Evolutionary conservation across 225 moss, liverwort and hornwort species (phyloP).

Genomic region (Polytrichum commune): DNA sequence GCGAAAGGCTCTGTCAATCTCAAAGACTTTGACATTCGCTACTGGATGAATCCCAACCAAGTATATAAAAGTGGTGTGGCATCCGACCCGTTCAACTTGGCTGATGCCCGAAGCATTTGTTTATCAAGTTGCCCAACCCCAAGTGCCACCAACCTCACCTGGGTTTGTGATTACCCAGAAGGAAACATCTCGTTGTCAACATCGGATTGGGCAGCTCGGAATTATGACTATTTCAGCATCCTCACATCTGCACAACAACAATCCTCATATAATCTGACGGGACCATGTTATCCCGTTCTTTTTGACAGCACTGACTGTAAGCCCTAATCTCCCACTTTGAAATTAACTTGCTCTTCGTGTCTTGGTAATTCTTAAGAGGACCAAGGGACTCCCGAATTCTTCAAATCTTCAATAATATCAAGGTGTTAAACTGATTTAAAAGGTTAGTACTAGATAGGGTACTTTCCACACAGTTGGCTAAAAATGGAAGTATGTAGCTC

Average conservation of each 20-base stretch:
- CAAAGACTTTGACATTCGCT: conserved; percentile 54
- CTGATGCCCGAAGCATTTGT: conserved; percentile 81
- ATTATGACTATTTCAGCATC: conserved; percentile 58
- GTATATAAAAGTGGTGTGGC: conserved; percentile 71
- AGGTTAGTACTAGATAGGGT: too few relatives aligned
- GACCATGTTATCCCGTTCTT: conserved; percentile 93
- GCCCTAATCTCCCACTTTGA: not conserved
- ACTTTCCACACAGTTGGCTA: too few relatives aligned
- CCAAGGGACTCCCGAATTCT: too few relatives aligned
- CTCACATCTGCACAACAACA: conserved; percentile 41
- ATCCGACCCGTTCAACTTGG: conserved; percentile 70
- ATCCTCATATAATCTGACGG: conserved; percentile 64
- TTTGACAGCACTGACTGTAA: conserved; percentile 74
- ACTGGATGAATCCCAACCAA: conserved; percentile 93
- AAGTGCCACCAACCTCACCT: conserved; percentile 46
- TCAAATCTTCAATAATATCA: too few relatives aligned
- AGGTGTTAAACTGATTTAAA: too few relatives aligned
- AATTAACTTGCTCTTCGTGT: not conserved
- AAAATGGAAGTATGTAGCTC: too few relatives aligned
- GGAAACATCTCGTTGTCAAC: conserved; percentile 53
- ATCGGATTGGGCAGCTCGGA: conserved; percentile 54
- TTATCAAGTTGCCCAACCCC: conserved; percentile 61
- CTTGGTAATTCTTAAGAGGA: not conserved
- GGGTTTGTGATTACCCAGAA: conserved; percentile 95
- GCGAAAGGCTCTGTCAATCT: conserved; percentile 23